Evolutionary conservation across 352 stramenopile genomes (phyloP).

Genomic region (Pythium oligandrum): DNA sequence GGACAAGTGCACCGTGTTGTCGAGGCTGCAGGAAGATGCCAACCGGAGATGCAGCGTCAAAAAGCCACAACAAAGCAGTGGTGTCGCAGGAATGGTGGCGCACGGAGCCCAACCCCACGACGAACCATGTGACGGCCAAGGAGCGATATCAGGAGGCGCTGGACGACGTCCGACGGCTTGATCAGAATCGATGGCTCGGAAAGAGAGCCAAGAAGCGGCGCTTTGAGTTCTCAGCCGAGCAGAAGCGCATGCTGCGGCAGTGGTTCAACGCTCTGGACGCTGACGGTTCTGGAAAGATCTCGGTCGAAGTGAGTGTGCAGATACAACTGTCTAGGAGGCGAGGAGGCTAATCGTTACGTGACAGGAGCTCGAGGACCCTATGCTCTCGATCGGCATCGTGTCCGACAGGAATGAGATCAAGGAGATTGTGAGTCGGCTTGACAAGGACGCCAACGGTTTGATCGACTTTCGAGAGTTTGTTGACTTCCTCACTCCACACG

Average conservation of each 20-base stretch:
- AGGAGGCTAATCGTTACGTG: too few species aligned
- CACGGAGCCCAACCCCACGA: constrained; percentile 18
- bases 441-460: constrained; percentile 65
- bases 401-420: constrained; percentile 59
- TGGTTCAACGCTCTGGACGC: constrained; percentile 75
- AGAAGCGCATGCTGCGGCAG: constrained; percentile 72
- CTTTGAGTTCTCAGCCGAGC: constrained; percentile 63
- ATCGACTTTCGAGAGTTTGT: constrained; percentile 84
- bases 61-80: constrained; percentile 4
- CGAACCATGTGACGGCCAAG: constrained; percentile 15
- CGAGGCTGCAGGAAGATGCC: too few species aligned
- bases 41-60: too few species aligned
- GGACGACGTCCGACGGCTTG: constrained; percentile 48
- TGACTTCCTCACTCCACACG: constrained; percentile 61
- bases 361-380: constrained; percentile 66
- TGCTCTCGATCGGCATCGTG: constrained; percentile 77
- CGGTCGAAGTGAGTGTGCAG: constrained; percentile 34
- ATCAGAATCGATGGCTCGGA: constrained; percentile 66
- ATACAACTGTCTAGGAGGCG: too few species aligned
- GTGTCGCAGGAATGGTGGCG: constrained; percentile 26
- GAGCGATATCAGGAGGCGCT: constrained; percentile 22
- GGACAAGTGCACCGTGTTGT: too few species aligned
- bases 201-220: constrained; percentile 53
- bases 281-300: constrained; percentile 68
- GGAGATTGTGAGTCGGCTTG: constrained; percentile 49